These are phyloP conservation scores for Botrytis byssoidea DNA, from an alignment of 2,329 filamentous ascomycete genomes.

Conservation along the genomic window DNA sequence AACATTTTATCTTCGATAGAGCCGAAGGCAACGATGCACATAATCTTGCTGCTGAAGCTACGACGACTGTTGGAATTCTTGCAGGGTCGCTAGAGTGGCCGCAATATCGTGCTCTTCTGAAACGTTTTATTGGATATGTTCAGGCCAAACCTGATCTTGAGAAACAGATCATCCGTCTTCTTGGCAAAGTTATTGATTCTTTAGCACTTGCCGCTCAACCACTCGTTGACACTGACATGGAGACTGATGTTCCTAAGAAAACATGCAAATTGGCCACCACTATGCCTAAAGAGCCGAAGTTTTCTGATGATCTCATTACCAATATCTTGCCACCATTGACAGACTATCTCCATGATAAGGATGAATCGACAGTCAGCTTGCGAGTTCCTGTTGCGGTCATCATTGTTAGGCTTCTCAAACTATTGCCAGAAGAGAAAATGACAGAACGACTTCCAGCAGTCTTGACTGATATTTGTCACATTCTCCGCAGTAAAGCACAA, in stretches of 20 bases:
- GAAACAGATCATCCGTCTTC: conserved; percentile 79
- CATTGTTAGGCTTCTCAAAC: conserved; percentile 79
- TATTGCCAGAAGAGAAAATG: conserved; percentile 73
- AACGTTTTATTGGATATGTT: conserved; percentile 80
- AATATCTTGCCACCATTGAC: conserved; percentile 76
- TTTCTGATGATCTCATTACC: conserved; percentile 68
- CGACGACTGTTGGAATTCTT: conserved; percentile 74
- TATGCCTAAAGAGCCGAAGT: conserved; percentile 64
- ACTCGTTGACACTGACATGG: conserved; percentile 36
- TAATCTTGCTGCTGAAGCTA: conserved; percentile 81
- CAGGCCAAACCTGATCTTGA: conserved; percentile 77
- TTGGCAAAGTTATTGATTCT: conserved; percentile 79
- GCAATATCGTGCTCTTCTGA: conserved; percentile 81
- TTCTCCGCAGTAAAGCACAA: conserved; percentile 82
- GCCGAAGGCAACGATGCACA: conserved; percentile 73
- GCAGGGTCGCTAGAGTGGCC: conserved; percentile 81
- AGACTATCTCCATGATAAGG: conserved; percentile 89
- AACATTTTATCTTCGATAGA: conserved; percentile 89
- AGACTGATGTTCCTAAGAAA: conserved; percentile 39
- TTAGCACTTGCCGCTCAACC: conserved; percentile 54
- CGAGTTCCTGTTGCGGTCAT: conserved; percentile 88
- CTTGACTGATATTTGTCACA: conserved; percentile 88
- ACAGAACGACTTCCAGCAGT: conserved; percentile 75
- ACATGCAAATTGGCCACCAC: conserved; percentile 56
- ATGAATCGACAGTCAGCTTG: conserved; percentile 90